Conservation (phyloP, 2,329 filamentous ascomycete species). For the Plenodomus tracheiphilus region DNA sequence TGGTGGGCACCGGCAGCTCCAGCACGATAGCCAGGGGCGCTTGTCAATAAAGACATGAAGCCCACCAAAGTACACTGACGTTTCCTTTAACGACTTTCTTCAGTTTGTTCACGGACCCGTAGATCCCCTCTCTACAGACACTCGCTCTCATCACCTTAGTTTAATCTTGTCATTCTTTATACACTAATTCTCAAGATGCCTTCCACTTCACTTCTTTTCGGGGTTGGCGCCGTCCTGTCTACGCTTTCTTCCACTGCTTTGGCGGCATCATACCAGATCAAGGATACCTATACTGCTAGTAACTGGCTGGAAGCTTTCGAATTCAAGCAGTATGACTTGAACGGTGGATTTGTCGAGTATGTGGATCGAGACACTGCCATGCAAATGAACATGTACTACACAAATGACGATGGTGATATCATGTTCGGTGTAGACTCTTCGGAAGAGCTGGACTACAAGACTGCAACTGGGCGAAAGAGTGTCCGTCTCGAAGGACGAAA, state of each 20-base stretch:
- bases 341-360: constrained; percentile 33
- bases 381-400: constrained; percentile 1
- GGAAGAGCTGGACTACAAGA: constrained; percentile 20
- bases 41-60: constrained; percentile 12
- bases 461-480: constrained; percentile 22
- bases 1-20: constrained; percentile 1
- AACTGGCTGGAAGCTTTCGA: constrained; percentile 33
- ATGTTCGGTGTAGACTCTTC: constrained; percentile 51
- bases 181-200: constrained; percentile 28
- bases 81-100: constrained; percentile 21
- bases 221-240: constrained; percentile 22
- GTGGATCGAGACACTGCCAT: constrained; percentile 8
- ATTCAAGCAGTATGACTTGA: constrained; percentile 29
- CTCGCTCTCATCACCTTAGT: constrained; percentile 21
- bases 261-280: constrained; percentile 21
- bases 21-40: constrained; percentile 7
- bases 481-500: constrained; percentile 35
- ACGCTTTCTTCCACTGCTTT: constrained; percentile 26
- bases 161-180: constrained; percentile 25
- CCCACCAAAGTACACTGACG: not conserved
- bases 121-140: constrained; percentile 28
- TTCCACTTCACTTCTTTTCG: constrained; percentile 32
- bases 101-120: constrained; percentile 28
- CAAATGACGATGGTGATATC: constrained; percentile 11
- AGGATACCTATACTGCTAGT: constrained; percentile 18